Evolutionary conservation across 805 yeast genomes (phyloP).

Genomic region (Tetrapisispora namnaoensis): DNA sequence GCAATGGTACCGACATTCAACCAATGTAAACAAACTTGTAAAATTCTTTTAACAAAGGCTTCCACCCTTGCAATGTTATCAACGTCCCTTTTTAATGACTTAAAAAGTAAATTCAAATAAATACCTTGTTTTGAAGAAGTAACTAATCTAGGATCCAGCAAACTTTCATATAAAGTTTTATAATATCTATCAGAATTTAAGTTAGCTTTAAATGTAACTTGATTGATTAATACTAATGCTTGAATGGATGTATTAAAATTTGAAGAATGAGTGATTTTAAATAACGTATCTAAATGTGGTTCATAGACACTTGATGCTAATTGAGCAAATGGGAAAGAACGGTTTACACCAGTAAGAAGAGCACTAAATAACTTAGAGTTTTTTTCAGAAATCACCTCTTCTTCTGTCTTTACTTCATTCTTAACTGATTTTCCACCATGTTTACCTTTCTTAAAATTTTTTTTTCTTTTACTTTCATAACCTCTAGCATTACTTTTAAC

Average conservation of each 20-base stretch:
- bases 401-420: conserved; percentile 42
- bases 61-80: conserved; percentile 51
- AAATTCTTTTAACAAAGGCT: conserved; percentile 84
- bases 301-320: conserved; percentile 61
- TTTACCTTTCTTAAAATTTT: conserved; percentile 70
- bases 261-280: conserved; percentile 84
- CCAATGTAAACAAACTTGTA: conserved; percentile 82
- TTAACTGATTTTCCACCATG: conserved; percentile 81
- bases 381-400: conserved; percentile 64
- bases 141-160: conserved; percentile 74
- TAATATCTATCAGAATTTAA: conserved; percentile 61
- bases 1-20: conserved; percentile 76
- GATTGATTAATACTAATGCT: conserved; percentile 77
- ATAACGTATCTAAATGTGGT: conserved; percentile 72
- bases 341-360: conserved; percentile 84
- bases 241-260: conserved; percentile 92
- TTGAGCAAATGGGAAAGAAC: conserved; percentile 88
- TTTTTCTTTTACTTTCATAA: conserved; percentile 56
- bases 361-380: conserved; percentile 82
- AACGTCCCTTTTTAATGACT: conserved; percentile 65
- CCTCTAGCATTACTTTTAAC: conserved; percentile 29
- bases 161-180: conserved; percentile 80
- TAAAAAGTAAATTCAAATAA: conserved; percentile 76
- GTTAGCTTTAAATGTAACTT: conserved; percentile 55
- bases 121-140: conserved; percentile 89